phyloP scores from a whole-genome alignment of 371 early-diverging fungal species.

The Capillidium heterosporum region DNA sequence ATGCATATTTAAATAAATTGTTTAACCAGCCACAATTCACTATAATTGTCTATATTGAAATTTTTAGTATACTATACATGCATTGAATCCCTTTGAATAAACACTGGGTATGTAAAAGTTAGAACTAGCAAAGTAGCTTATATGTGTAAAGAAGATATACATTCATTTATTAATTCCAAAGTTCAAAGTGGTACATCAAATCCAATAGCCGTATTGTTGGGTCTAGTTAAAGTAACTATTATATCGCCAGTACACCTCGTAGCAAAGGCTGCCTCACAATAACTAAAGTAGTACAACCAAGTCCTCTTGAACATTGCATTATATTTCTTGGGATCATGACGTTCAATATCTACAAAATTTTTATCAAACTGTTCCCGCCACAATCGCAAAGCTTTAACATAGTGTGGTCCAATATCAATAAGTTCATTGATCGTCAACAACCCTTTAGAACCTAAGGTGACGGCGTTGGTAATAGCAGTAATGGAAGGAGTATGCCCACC shows the following conservation, averaged over 20 bases:
- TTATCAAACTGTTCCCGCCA: conserved; percentile 33
- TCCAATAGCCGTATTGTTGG: conserved; percentile 5
- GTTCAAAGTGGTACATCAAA: conserved; percentile 6
- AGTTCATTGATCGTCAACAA: conserved; percentile 28
- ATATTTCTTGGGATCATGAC: conserved; percentile 10
- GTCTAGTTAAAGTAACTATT: conserved; percentile 9
- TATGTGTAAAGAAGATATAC: too few relatives aligned
- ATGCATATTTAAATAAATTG: too few relatives aligned
- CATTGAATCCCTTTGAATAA: too few relatives aligned
- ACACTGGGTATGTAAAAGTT: too few relatives aligned
- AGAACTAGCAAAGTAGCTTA: too few relatives aligned
- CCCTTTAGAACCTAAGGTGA: conserved; percentile 24
- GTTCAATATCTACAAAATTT: neutral
- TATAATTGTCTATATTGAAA: too few relatives aligned
- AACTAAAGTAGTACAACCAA: conserved; percentile 43
- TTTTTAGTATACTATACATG: too few relatives aligned
- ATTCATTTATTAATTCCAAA: too few relatives aligned
- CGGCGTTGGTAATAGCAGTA: conserved; percentile 25
- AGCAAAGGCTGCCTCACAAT: conserved; percentile 50
- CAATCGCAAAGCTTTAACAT: conserved; percentile 35
- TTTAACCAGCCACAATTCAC: too few relatives aligned
- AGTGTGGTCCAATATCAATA: conserved; percentile 42
- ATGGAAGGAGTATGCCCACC: conserved; percentile 43
- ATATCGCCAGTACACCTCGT: conserved; percentile 30
- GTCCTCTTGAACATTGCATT: conserved; percentile 25